Evolutionary conservation across 2,329 filamentous ascomycete genomes (phyloP).

Genomic region (Colletotrichum sp.): DNA sequence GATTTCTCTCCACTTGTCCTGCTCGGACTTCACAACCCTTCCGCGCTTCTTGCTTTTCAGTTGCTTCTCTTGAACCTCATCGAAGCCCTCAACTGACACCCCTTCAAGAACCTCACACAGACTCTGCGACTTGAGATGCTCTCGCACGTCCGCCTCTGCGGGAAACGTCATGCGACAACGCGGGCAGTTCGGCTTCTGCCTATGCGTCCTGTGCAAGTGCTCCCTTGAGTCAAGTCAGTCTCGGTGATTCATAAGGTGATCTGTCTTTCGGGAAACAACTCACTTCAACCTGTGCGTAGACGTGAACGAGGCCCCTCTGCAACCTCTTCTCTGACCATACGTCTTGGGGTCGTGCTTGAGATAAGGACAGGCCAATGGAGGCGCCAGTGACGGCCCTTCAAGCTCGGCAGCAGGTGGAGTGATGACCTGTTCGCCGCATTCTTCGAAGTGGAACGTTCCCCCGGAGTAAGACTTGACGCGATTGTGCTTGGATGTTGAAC

Average conservation of each 20-base stretch:
- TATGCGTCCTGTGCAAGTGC: background rate
- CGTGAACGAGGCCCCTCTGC: background rate
- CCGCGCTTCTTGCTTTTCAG: background rate
- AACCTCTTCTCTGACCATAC: background rate
- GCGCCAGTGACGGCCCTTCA: background rate
- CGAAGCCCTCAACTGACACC: background rate
- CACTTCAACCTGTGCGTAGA: background rate
- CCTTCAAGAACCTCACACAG: background rate
- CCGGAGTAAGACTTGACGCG: background rate
- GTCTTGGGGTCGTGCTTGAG: background rate
- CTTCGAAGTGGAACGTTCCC: background rate
- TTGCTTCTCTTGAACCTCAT: background rate
- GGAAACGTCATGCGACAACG: background rate
- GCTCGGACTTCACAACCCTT: background rate
- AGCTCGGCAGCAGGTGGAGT: background rate
- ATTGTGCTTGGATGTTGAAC: background rate
- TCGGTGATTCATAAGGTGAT: rapidly evolving
- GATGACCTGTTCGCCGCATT: background rate
- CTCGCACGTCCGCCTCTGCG: rapidly evolving
- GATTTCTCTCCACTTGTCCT: background rate
- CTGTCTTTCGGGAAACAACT: rapidly evolving
- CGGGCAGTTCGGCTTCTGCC: background rate
- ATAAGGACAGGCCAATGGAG: background rate
- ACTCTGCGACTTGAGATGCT: background rate
- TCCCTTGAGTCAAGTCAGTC: background rate